Evolutionary conservation across 257 asterid genomes (phyloP), one percentile per base, ranked within the genome.

Genomic region (Eucommia ulmoides): DNA sequence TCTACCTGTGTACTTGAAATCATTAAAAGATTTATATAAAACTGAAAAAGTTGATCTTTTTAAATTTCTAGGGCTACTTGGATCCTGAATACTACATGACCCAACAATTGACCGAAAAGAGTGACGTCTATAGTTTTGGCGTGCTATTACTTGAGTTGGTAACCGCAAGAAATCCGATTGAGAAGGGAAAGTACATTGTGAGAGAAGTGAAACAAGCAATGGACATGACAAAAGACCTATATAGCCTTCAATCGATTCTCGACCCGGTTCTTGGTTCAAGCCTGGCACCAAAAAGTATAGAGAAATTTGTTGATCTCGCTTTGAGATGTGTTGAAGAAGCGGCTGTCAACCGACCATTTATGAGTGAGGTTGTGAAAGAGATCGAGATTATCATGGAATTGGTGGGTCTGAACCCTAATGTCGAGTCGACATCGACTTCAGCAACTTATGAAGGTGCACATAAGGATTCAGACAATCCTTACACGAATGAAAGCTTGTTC

Each of bases 81-180:
- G 94, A 86, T 62, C 96, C 96, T 19, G 96, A 86, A 59, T 86
- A 86, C 25, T 86, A 79, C 78, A 86, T 82, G 96, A 86, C 94
- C 0, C 84, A 86, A 54, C 94, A 82, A 23, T 51, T 86, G 49
- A 86, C 96, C 0, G 94, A 86, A 45, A 86, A 80, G 45, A 86
- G 94, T 7, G 96, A 86, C 16, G 94, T 85, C 0, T 85, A 85
- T 18, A 82, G 94, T 74, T 85, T 77, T 24, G 93, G 94, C 22
- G 73, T 86, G 1, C 88, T 86, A 15, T 58, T 86, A 19, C 86
- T 86, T 0, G 96, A 86, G 76, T 54, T 86, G 33, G 41, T 78
- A 48, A 78, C 81, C 8, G 79, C 91, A 11, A 49, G 82, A 65
- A 66, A 81, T 18, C 94, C 96, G 1, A 83, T 87, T 63, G 78